Conservation (phyloP, 257 asterid genomes). For the Petunia secreta region DNA sequence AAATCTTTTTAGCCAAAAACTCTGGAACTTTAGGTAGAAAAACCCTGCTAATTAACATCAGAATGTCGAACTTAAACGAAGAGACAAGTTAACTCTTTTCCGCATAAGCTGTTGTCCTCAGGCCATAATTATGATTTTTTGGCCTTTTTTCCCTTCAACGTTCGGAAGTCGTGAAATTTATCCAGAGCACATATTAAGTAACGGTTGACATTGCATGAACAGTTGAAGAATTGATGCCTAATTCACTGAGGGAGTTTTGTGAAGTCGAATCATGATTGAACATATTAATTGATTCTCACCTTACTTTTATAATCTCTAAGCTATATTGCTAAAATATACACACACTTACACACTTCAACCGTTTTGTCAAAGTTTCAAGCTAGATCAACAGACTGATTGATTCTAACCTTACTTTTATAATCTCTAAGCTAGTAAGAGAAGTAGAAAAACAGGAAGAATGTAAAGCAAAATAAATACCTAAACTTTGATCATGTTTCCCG, state of each 20-base stretch:
- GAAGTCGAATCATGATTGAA: neutral
- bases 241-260: neutral
- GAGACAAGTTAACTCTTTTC: neutral
- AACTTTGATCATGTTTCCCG: neutral
- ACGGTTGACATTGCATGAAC: neutral
- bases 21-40: too few relatives aligned
- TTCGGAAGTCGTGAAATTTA: neutral
- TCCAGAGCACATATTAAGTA: neutral
- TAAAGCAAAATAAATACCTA: conserved; percentile 3
- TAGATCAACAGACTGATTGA: neutral
- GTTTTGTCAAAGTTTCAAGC: neutral
- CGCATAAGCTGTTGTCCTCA: neutral
- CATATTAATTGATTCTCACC: neutral
- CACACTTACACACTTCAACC: neutral
- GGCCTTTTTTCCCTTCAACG: conserved; percentile 11
- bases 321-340: neutral
- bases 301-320: neutral
- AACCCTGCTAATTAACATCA: neutral
- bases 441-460: neutral
- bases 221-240: conserved; percentile 1
- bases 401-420: neutral
- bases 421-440: conserved; percentile 12
- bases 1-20: neutral
- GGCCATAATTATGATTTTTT: neutral
- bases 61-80: neutral